These are phyloP conservation scores for Dalbergia cultrata DNA, from an alignment of 306 rosid genomes.

Conservation along the genomic window DNA sequence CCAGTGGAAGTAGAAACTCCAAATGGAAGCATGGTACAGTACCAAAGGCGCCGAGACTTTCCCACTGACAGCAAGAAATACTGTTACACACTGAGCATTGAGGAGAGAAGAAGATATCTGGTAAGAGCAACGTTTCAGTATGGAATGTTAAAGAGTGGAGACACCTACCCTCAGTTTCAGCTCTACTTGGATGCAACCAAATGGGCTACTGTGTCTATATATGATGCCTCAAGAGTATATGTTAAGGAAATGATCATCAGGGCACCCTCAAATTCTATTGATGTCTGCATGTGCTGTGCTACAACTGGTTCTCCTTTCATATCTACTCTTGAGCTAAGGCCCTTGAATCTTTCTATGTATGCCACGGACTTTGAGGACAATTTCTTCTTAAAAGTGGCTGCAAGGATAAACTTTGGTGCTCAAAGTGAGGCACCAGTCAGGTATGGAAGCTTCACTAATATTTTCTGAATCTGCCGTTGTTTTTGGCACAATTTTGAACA, in stretches of 20 bases:
- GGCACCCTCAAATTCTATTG: slow-evolving; percentile 75
- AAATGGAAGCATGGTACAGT: slow-evolving; percentile 59
- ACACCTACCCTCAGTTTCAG: slow-evolving; percentile 86
- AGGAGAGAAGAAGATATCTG: slow-evolving; percentile 70
- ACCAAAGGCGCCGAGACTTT: slow-evolving; percentile 68
- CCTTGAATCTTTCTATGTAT: slow-evolving; percentile 88
- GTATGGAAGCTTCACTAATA: slow-evolving; percentile 42
- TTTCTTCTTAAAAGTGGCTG: slow-evolving; percentile 78
- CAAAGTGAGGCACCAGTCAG: slow-evolving; percentile 65
- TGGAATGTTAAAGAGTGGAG: slow-evolving; percentile 70
- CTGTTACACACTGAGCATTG: slow-evolving; percentile 69
- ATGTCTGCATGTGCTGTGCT: slow-evolving; percentile 85
- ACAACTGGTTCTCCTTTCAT: slow-evolving; percentile 88
- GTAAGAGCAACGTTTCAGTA: slow-evolving; percentile 79
- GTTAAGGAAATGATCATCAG: slow-evolving; percentile 81
- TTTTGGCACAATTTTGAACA: slow-evolving; percentile 3
- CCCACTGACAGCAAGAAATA: slow-evolving; percentile 70
- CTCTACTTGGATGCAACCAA: slow-evolving; percentile 80
- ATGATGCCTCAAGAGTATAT: slow-evolving; percentile 72
- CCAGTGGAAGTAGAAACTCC: slow-evolving; percentile 62
- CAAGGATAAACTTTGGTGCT: slow-evolving; percentile 91
- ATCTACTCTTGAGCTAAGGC: slow-evolving; percentile 86
- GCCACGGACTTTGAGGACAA: slow-evolving; percentile 82
- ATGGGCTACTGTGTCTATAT: slow-evolving; percentile 82
- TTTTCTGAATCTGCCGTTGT: background rate